phyloP scores from a whole-genome alignment of 805 yeast genomes.

The Brettanomyces anomalus region DNA sequence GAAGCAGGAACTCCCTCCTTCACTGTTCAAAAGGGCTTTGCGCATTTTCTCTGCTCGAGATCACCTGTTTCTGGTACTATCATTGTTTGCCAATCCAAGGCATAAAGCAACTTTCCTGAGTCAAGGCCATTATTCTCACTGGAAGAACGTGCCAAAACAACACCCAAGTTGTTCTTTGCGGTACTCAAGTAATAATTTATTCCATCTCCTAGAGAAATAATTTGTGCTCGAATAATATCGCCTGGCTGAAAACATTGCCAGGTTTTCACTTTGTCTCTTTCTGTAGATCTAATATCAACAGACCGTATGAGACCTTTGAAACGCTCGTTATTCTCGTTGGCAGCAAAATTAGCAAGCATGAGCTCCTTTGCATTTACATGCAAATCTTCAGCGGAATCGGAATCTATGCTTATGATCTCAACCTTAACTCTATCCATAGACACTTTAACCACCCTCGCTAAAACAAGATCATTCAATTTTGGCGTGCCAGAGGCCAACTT shows the following conservation, averaged over 20 bases:
- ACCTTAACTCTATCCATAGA: slow-evolving; percentile 63
- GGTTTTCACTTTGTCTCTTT: slow-evolving; percentile 77
- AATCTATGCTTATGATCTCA: slow-evolving; percentile 47
- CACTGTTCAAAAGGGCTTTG: slow-evolving; percentile 57
- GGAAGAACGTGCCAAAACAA: slow-evolving; percentile 73
- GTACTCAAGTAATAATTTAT: slow-evolving; percentile 83
- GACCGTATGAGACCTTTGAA: slow-evolving; percentile 79
- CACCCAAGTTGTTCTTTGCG: slow-evolving; percentile 88
- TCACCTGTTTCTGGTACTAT: slow-evolving; percentile 66
- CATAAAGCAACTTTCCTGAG: slow-evolving; percentile 66
- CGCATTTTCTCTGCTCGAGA: slow-evolving; percentile 78
- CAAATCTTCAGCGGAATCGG: neutral
- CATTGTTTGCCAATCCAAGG: slow-evolving; percentile 96
- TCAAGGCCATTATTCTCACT: slow-evolving; percentile 13
- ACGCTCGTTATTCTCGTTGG: slow-evolving; percentile 75
- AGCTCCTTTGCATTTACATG: slow-evolving; percentile 1
- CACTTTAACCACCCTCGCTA: slow-evolving; percentile 64
- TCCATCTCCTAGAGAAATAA: slow-evolving; percentile 90
- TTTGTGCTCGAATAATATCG: slow-evolving; percentile 78
- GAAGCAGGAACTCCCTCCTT: no score
- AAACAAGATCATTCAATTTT: slow-evolving; percentile 73
- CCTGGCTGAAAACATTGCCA: slow-evolving; percentile 82
- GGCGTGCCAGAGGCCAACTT: slow-evolving; percentile 45
- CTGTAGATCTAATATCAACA: slow-evolving; percentile 86
- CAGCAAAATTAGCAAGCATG: slow-evolving; percentile 29